Evolutionary conservation across 352 stramenopile species (phyloP), one percentile per base, ranked within the genome.

Genomic region (Phytophthora fragariaefolia): DNA sequence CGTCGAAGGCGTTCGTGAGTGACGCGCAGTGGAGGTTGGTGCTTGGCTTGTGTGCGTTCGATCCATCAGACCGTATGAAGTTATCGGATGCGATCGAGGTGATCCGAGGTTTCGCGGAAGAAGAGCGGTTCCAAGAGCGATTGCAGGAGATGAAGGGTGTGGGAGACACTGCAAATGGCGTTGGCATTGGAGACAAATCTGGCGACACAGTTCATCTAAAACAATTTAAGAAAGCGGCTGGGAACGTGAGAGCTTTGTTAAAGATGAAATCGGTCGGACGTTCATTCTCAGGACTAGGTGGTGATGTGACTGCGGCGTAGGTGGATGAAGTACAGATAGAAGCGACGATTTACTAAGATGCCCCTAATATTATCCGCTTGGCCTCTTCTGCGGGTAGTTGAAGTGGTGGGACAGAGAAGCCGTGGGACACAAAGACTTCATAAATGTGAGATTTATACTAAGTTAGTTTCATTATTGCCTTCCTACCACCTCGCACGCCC

Each of bases 21-120:
- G 60, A 69, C 30, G 60, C 60, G 13, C 51, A 69, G n/a, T 69
- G 60, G 60, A 26, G 57, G 4, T 54, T 69, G 6, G 60, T 69
- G 13, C 13, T 45, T 18, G 15, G 26, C 10, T 57, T 69, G 52
- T 69, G 61, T 42, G 61, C 53, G 4, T 69, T 63, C 12, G 61
- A 69, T 6, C 53, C 61, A 6, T 63, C 53, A 9, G 30, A 58
- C 20, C 53, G 60, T 3, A 57, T 57, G 24, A 69, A 69, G 26
- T n/a, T 69, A 20, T 23, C 34, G 43, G 51, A 63, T 32, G 61
- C 61, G 9, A 57, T 69, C 22, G 52, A 63, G 22, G n/a, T 58
- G 42, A 51, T 69, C 32, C 43, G 51, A 27, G 52, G 28, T 1
- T 63, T 69, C 24, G 61, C 61, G 12, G 51, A 63, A 1, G 51